A percentile compares a stretch with the other conserved stretches of the same genome.
Evolutionary conservation across 2,329 filamentous ascomycete species (phyloP).

Genomic region (Rugonectria rugulosa): DNA sequence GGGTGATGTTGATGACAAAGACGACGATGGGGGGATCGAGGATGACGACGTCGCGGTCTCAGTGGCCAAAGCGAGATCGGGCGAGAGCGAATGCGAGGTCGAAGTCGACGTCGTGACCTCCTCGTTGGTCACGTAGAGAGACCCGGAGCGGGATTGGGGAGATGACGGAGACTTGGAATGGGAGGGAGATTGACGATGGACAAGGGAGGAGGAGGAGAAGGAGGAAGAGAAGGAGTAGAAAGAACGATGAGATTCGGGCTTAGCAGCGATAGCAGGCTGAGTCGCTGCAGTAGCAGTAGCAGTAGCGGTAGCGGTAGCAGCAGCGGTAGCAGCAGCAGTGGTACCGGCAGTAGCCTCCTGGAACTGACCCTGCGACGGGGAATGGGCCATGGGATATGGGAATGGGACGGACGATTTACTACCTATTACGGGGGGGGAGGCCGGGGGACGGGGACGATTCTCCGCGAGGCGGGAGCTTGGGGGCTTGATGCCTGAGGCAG

Average conservation of each 20-base stretch:
- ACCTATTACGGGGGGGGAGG: too few relatives aligned
- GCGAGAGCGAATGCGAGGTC: slow-evolving; percentile 4
- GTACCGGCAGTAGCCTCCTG: slow-evolving; percentile 29
- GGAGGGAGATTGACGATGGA: slow-evolving; percentile 7
- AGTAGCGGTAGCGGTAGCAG: slow-evolving; percentile 24
- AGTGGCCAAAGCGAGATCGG: slow-evolving; percentile 14
- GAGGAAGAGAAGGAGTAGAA: slow-evolving; percentile 11
- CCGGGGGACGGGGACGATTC: slow-evolving; percentile 10
- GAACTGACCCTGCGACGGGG: slow-evolving; percentile 28
- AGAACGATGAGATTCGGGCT: slow-evolving; percentile 8
- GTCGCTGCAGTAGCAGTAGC: slow-evolving; percentile 10
- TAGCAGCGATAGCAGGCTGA: background rate
- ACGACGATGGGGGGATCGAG: slow-evolving; percentile 16
- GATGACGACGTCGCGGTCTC: slow-evolving; percentile 21
- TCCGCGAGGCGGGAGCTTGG: slow-evolving; percentile 1
- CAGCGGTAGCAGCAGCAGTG: slow-evolving; percentile 13
- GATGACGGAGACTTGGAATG: background rate
- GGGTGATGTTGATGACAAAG: slow-evolving; percentile 24
- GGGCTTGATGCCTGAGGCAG: slow-evolving; percentile 16
- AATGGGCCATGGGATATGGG: slow-evolving; percentile 34
- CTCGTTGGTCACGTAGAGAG: slow-evolving; percentile 6
- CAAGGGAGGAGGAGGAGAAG: slow-evolving; percentile 1
- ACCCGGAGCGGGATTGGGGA: slow-evolving; percentile 11
- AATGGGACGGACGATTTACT: slow-evolving; percentile 22
- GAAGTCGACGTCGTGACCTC: slow-evolving; percentile 10